A percentile compares a stretch with the other conserved stretches of the same genome.
phyloP scores from a whole-genome alignment of 139 green algal species.

The Zygnema circumcarinatum region DNA sequence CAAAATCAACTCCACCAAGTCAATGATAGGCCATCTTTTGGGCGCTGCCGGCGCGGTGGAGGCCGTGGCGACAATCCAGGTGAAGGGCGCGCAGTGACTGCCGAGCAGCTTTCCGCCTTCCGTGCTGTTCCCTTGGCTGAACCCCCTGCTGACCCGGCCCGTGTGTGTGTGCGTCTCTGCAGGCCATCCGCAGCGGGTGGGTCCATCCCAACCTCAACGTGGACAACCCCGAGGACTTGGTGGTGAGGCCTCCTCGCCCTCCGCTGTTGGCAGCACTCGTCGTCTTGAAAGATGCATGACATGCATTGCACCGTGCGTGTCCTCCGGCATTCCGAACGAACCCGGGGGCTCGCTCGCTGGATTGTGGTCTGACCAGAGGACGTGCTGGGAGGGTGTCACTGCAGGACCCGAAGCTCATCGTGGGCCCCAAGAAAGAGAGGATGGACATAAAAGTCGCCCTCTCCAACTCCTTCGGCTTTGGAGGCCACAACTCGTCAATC shows the following conservation, averaged over 20 bases:
- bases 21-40: conserved; percentile 97
- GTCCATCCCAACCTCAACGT: conserved; percentile 98
- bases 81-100: background rate
- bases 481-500: conserved; percentile 95
- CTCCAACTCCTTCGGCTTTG: conserved; percentile 96
- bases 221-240: conserved; percentile 56
- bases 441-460: conserved; percentile 79
- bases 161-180: no score
- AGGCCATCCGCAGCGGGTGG: conserved; percentile 89
- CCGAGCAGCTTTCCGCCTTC: background rate
- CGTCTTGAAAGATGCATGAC: no score
- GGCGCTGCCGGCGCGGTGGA: conserved; percentile 95
- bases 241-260: conserved; percentile 34
- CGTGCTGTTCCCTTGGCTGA: background rate
- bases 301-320: no score
- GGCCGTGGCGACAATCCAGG: conserved; percentile 87
- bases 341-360: conserved; percentile 47
- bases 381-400: no score
- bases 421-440: conserved; percentile 78
- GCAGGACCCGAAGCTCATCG: conserved; percentile 49
- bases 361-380: no score
- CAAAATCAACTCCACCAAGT: conserved; percentile 98
- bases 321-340: no score
- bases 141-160: no score
- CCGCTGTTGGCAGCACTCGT: background rate